phyloP scores from a whole-genome alignment of 768 basidiomycete genomes.

The Cyclocybe cylindracea region DNA sequence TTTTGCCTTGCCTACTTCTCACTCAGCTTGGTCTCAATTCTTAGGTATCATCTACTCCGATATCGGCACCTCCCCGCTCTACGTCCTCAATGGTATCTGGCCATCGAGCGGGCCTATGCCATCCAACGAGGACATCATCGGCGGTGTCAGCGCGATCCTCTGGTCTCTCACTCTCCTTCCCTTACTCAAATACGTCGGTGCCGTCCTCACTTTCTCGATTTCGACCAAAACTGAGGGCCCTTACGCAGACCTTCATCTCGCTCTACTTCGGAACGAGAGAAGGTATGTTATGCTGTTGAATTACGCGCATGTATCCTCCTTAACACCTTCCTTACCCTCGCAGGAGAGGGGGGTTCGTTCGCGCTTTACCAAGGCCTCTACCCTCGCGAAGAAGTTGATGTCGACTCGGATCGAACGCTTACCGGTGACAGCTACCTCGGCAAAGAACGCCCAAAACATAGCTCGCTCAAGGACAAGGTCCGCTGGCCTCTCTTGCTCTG shows the following conservation, averaged over 20 bases:
- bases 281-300: constrained; percentile 31
- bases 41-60: constrained; percentile 51
- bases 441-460: constrained; percentile 11
- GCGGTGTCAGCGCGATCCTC: constrained; percentile 61
- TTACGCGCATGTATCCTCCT: constrained; percentile 5
- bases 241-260: constrained; percentile 36
- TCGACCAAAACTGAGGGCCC: constrained; percentile 27
- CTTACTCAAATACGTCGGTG: constrained; percentile 60
- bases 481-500: constrained; percentile 57
- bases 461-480: constrained; percentile 28
- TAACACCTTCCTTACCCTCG: background rate
- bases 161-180: constrained; percentile 66
- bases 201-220: background rate
- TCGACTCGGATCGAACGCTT: constrained; percentile 53
- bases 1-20: background rate
- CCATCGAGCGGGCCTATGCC: constrained; percentile 47
- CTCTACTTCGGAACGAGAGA: constrained; percentile 41
- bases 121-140: constrained; percentile 60
- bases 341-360: constrained; percentile 71
- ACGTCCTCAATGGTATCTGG: constrained; percentile 69
- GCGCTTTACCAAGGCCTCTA: constrained; percentile 64
- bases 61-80: constrained; percentile 62
- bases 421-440: constrained; percentile 44
- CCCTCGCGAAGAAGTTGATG: constrained; percentile 45
- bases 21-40: background rate